Percentiles rank a stretch among this genome's conserved stretches.
phyloP scores from a whole-genome alignment of 2,329 filamentous ascomycete genomes.

The Beauveria sp. region DNA sequence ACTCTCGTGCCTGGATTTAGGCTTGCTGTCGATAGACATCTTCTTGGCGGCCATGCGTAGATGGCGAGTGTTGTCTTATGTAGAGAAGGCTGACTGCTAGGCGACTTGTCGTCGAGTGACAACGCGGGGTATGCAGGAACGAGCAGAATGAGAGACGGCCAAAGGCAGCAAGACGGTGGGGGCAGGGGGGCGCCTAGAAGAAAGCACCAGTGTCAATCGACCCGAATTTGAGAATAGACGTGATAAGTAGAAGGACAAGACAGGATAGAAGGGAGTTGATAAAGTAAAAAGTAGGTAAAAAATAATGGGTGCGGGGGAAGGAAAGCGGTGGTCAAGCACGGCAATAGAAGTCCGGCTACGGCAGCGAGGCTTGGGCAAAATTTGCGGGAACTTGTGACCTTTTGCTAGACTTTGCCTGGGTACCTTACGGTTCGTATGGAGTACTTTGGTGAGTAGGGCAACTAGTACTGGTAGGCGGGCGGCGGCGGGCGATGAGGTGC shows the following conservation, averaged over 20 bases:
- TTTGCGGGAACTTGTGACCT: slow-evolving; percentile 10
- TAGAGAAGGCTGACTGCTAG: not conserved
- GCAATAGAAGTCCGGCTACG: slow-evolving; percentile 1
- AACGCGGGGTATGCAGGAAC: not conserved
- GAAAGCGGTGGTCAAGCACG: not conserved
- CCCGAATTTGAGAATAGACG: not conserved
- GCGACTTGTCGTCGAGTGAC: not conserved
- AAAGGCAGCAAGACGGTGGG: not conserved
- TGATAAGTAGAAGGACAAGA: not conserved
- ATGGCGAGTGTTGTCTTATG: slow-evolving; percentile 13
- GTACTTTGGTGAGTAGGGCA: too few relatives aligned
- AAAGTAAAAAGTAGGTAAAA: not conserved
- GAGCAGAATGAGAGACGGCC: not conserved
- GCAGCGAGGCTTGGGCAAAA: slow-evolving; percentile 2
- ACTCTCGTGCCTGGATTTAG: slow-evolving; percentile 43
- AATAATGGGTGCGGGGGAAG: not conserved
- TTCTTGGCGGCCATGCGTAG: slow-evolving; percentile 54
- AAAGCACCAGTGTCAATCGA: not conserved
- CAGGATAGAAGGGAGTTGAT: not conserved
- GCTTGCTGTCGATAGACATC: slow-evolving; percentile 60
- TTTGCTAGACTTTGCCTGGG: not conserved
- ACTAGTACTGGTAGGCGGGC: not conserved
- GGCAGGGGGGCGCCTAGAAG: not conserved
- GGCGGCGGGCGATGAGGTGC: slow-evolving; percentile 9
- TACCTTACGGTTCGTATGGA: not conserved